Evolutionary conservation across 768 basidiomycete genomes (phyloP), one percentile per base, ranked within the genome.

Genomic region (Auriscalpium orientale): DNA sequence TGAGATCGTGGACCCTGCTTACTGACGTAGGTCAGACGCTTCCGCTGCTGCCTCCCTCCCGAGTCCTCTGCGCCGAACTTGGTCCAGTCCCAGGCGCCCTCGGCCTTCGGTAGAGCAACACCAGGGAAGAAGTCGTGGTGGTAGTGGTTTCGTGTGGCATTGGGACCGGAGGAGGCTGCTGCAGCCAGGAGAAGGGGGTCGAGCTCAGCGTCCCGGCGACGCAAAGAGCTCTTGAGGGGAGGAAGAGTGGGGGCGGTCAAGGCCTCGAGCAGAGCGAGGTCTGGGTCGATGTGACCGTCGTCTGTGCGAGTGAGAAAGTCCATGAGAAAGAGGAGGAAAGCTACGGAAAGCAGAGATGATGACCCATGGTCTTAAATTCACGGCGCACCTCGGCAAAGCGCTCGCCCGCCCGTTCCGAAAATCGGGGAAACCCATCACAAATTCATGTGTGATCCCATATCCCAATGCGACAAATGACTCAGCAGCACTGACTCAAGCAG

Each of bases 111-210:
- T 44, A 80, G 71, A 65, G 75, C 74, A 33, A 80, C 76, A 0
- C 77, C 79, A 0, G 86, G 85, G 62, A 83, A 84, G 69, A 86
- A 83, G 63, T 87, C 86, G 68, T 95, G 92, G 49, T 85, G 79
- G 65, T 88, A 90, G 68, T 95, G 92, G 64, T 93, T 90, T 46
- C 89, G 79, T 40, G 92, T 93, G 54, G 88, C 78, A 58, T 89
- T 81, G 10, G 88, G 86, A 4, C 84, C 85, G 0, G 87, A 84
- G 0, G 87, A 84, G 10, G 80, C 77, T 7, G 84, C 89, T 0
- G 87, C 86, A 33, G 88, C 89, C 54, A 93, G 79, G 53, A 93
- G 74, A 7, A 93, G 74, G 18, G 90, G 86, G 65, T 93, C 90
- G 43, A 93, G 77, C 0, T 82, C 79, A 7, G 87, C 83, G 67